Base-by-base conservation (phyloP, 495 filamentous ascomycete genomes). In the Aspergillus funiculosus region DNA sequence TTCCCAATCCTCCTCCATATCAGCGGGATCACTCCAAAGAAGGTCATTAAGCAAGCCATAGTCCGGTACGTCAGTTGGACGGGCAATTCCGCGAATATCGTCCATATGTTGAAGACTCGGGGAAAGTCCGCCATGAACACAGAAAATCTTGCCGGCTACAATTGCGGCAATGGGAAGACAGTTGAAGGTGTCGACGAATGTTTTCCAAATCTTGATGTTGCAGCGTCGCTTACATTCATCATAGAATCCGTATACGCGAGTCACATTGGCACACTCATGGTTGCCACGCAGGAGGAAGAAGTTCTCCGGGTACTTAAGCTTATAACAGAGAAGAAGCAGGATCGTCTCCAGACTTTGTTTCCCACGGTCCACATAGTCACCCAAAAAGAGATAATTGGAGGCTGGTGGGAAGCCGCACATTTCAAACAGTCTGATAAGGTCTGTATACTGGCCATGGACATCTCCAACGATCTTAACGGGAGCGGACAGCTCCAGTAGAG, bases 121-220 rank as follows among this genome's bases (percentile, higher is more conserved):
- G 9, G 92, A 99, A 10, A 99, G 74, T 6, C 92, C 92, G 42
- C 92, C 92, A 59, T 99, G 92, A 38, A 99, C 92, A 62, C 92
- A 99, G 66, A 99, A 99, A 42, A 99, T 99, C 72, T 99, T 99
- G 28, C 86, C 87, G 1, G 92, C 94, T 17, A 99, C 94, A 54
- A 95, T 97, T 10, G 94, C 77, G 22, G 92, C 92, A 55, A 99
- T 95, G 0, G 94, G 92, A 11, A 99, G 79, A 18, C 81, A 86
- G 62, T 99, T 99, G 74, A 99, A 99, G 11, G 88, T 94, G 62
- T 99, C 92, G 37, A 99, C 80, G 60, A 99, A 99, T 0, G 87
- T 91, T 74, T 97, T 99, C 92, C 92, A 99, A 40, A 95, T 81
- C 71, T 99, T 99, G 60, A 99, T 86, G 61, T 94, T 97, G 70